Evolutionary conservation across 2,329 filamentous ascomycete genomes (phyloP).

Genomic region (Paraconiothyrium sp.): DNA sequence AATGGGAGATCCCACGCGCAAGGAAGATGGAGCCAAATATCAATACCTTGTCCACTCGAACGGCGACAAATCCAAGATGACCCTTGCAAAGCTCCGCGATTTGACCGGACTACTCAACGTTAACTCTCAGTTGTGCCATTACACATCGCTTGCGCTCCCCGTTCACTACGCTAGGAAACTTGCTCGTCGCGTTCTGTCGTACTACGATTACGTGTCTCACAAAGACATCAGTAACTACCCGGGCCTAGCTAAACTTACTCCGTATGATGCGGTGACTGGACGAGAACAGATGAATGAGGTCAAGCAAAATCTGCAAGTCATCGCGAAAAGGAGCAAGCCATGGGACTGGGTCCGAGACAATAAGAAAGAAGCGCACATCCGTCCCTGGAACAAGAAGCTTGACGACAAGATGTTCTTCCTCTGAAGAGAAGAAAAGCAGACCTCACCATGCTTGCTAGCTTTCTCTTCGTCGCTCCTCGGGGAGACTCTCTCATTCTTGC

Average conservation of each 20-base stretch:
- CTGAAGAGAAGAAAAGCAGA: not conserved
- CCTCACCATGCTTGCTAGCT: no score
- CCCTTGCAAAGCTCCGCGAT: not conserved
- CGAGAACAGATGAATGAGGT: not conserved
- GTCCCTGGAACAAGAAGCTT: not conserved
- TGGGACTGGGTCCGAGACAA: not conserved
- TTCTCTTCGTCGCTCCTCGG: no score
- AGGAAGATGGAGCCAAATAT: not conserved
- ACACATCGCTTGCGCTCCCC: slow-evolving; percentile 6
- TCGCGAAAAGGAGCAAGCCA: not conserved
- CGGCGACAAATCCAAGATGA: not conserved
- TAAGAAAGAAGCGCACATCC: not conserved
- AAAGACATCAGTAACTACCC: slow-evolving; percentile 2
- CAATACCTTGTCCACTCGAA: not conserved
- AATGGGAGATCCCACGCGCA: not conserved
- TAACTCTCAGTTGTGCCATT: not conserved
- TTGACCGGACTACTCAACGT: slow-evolving; percentile 4
- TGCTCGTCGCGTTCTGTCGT: slow-evolving; percentile 10
- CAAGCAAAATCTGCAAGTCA: not conserved
- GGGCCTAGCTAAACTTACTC: no score
- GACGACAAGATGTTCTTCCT: slow-evolving; percentile 8
- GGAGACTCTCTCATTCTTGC: no score
- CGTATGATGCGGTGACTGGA: not conserved
- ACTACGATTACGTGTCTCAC: slow-evolving; percentile 9
- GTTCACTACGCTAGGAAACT: slow-evolving; percentile 10